phyloP scores from a whole-genome alignment of 495 filamentous ascomycete species.

The Terfezia boudieri region DNA sequence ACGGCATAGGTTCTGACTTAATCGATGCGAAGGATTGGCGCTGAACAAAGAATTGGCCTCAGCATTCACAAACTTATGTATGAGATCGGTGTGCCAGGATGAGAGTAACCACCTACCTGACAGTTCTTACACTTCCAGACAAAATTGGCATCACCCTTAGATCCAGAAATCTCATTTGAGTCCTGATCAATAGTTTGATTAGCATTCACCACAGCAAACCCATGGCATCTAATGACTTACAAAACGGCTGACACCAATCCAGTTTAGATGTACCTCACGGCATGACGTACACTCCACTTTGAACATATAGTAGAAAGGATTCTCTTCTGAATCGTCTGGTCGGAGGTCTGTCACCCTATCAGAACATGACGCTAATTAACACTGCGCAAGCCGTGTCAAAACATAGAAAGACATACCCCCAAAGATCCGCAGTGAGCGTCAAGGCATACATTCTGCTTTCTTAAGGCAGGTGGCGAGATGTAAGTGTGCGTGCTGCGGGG shows the following conservation, averaged over 20 bases:
- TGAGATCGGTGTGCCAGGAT: background rate
- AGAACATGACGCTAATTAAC: conserved; percentile 4
- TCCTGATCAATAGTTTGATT: conserved; percentile 32
- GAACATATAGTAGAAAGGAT: conserved; percentile 87
- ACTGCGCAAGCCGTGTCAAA: background rate
- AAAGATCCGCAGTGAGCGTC: conserved; percentile 53
- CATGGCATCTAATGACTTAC: conserved; percentile 28
- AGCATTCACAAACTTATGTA: background rate
- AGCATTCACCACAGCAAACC: too few relatives aligned
- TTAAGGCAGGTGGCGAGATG: too few relatives aligned
- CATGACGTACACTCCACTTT: conserved; percentile 92
- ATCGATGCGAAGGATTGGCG: conserved; percentile 47
- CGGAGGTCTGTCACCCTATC: conserved; percentile 67
- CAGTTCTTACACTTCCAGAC: conserved; percentile 95
- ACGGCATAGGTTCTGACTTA: conserved; percentile 43
- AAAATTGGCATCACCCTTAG: conserved; percentile 88
- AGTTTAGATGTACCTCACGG: conserved; percentile 72
- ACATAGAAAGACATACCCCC: conserved; percentile 30
- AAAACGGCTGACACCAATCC: conserved; percentile 67
- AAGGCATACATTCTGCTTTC: conserved; percentile 47
- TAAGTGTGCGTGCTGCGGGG: too few relatives aligned
- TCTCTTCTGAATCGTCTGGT: conserved; percentile 56
- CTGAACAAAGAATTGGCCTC: conserved; percentile 17
- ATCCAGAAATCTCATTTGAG: conserved; percentile 64
- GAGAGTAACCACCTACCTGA: conserved; percentile 26